Evolutionary conservation across 2,329 filamentous ascomycete species (phyloP).

Genomic region (Aspergillus neoniger): DNA sequence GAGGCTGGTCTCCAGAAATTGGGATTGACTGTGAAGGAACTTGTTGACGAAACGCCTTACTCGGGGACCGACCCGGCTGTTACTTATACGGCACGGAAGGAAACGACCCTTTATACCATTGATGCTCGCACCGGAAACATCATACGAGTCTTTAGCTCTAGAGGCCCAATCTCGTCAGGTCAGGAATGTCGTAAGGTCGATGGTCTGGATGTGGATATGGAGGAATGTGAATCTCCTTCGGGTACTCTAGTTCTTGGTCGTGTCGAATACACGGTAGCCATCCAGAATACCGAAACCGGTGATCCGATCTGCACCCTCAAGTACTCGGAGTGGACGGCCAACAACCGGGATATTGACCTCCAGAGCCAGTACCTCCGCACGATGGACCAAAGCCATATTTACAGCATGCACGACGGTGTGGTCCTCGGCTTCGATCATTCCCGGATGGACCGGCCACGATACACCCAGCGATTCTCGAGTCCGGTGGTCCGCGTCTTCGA

Average conservation of each 20-base stretch:
- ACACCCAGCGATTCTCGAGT: slow-evolving; percentile 68
- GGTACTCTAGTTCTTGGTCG: slow-evolving; percentile 81
- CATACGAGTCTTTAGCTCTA: slow-evolving; percentile 78
- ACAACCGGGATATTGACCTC: slow-evolving; percentile 86
- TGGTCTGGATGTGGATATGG: slow-evolving; percentile 60
- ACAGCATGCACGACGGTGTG: slow-evolving; percentile 79
- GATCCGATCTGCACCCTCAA: slow-evolving; percentile 82
- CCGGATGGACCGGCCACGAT: slow-evolving; percentile 57
- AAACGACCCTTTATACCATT: slow-evolving; percentile 83
- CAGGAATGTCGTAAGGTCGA: slow-evolving; percentile 75
- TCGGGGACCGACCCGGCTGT: slow-evolving; percentile 73
- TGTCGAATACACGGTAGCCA: slow-evolving; percentile 85
- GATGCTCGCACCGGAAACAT: slow-evolving; percentile 83
- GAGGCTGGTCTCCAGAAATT: slow-evolving; percentile 50
- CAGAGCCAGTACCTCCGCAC: slow-evolving; percentile 77
- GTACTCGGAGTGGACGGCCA: slow-evolving; percentile 93
- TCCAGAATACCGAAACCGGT: slow-evolving; percentile 72
- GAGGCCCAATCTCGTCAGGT: slow-evolving; percentile 68
- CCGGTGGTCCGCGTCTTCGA: slow-evolving; percentile 90
- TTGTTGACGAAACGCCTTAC: slow-evolving; percentile 84
- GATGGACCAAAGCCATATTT: slow-evolving; percentile 86
- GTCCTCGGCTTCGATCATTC: slow-evolving; percentile 78
- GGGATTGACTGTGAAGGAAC: slow-evolving; percentile 64
- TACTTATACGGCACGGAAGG: slow-evolving; percentile 89
- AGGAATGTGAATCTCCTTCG: slow-evolving; percentile 72